These are phyloP conservation scores for Kuraishia ogatae DNA, from an alignment of 805 yeast species.

Conservation along the genomic window DNA sequence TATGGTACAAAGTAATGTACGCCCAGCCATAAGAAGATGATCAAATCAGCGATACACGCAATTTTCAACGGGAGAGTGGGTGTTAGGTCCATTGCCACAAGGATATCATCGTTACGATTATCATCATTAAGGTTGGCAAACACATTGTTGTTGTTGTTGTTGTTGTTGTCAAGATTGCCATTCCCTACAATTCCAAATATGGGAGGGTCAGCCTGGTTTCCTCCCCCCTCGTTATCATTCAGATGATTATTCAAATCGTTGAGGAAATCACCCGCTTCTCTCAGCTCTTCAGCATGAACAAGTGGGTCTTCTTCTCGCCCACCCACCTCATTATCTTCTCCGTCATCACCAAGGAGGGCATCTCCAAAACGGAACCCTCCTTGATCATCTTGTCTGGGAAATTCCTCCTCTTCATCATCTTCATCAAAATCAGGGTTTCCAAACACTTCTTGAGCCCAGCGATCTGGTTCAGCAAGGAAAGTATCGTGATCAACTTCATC, in stretches of 20 bases:
- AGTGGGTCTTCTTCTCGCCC: too few relatives aligned
- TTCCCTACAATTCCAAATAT: too few relatives aligned
- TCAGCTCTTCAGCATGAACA: slow-evolving; percentile 3
- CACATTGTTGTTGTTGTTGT: not conserved
- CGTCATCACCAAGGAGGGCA: slow-evolving; percentile 2
- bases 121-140: slow-evolving; percentile 5
- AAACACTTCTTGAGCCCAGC: not conserved
- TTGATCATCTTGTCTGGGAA: not conserved
- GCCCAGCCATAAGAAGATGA: not conserved
- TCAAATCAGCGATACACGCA: not conserved
- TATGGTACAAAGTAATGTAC: not conserved
- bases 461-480: not conserved
- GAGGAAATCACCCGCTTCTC: slow-evolving; percentile 21
- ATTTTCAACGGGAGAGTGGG: not conserved
- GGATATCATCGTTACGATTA: not conserved
- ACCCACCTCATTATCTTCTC: slow-evolving; percentile 11
- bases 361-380: slow-evolving; percentile 6
- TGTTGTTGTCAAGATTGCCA: not conserved
- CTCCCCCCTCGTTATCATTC: slow-evolving; percentile 1
- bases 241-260: slow-evolving; percentile 8
- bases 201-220: not conserved
- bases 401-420: slow-evolving; percentile 8
- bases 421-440: not conserved
- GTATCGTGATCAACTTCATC: too few relatives aligned
- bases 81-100: not conserved